Base-by-base conservation (phyloP, 2,329 filamentous ascomycete species). In the Pseudocercospora eumusae region DNA sequence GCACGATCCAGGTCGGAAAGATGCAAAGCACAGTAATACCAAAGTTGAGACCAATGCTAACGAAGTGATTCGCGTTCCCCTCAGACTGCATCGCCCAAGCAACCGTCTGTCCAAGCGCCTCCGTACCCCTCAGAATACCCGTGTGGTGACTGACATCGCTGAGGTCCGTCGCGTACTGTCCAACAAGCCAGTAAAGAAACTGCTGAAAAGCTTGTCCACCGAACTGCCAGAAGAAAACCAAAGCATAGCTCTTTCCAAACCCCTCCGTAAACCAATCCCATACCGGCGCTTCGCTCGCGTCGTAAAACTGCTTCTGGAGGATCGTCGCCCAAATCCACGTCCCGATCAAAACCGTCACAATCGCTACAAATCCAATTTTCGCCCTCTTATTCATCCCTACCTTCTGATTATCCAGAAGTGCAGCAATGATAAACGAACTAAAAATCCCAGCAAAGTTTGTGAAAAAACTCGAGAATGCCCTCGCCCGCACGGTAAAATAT, bases 401-500 rank as follows among this genome's bases (percentile, higher is more conserved):
- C 25, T 23, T 56, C 20, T 59, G 56, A 21, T 61, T 47, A 50
- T 68, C 66, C 2, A 68, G 57, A 1, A 66, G 9, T 2, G 64
- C 56, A 27, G 62, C 68, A 42, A 66, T 61, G 15, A 64, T 53
- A 42, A 53, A 62, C 10, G 60, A 57, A 47, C 55, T 57, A 23
- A 62, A 54, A 9, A 59, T 47, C 27, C 56, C 63, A 11, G 79
- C 64, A 58, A 78, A 75, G 0, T 78, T 81, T 0, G 78, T 79
- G 0, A 81, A 60, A 4, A 82, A 74, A 1, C 74, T 75, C 10
- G 73, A 71, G 8, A 82, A 67, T 0, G 79, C 80, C 11, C 80
- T 77, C 0, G 79, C 77, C 0, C 80, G 75, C 3, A 82, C 76
- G 13, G 77, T 77, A 28, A 80, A 80, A 62, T 80, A 80, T 57